Conservation (phyloP, 2,329 filamentous ascomycete species). For the Aureobasidium sp. region DNA sequence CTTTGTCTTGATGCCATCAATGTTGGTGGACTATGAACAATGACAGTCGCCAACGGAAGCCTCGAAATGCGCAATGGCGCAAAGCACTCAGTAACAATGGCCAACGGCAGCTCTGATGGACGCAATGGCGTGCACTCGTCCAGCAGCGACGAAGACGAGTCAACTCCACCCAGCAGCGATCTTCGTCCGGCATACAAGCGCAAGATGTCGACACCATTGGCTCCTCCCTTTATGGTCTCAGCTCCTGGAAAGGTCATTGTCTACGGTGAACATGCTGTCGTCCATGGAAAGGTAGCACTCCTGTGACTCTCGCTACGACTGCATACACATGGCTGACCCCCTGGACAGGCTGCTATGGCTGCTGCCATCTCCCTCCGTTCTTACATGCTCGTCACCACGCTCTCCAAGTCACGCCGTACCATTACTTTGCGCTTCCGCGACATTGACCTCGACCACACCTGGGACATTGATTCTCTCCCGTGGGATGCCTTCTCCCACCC, state of each 20-base stretch:
- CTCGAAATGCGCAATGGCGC: constrained; percentile 4
- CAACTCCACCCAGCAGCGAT: not conserved
- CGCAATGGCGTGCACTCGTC: not conserved
- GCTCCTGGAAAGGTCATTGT: constrained; percentile 97
- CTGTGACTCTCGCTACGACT: not conserved
- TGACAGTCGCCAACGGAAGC: not conserved
- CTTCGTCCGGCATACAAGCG: not conserved
- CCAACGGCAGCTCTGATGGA: not conserved
- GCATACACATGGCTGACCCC: not conserved
- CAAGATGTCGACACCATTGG: constrained; percentile 14
- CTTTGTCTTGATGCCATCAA: not conserved
- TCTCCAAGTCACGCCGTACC: constrained; percentile 84
- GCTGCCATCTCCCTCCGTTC: constrained; percentile 91
- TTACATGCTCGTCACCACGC: constrained; percentile 88
- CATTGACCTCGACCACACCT: constrained; percentile 80
- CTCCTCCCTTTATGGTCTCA: constrained; percentile 79
- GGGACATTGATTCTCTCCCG: constrained; percentile 86
- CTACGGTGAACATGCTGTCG: constrained; percentile 96
- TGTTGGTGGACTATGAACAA: not conserved
- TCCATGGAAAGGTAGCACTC: constrained; percentile 72
- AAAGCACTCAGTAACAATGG: not conserved
- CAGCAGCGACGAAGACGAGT: not conserved
- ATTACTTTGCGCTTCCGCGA: constrained; percentile 86
- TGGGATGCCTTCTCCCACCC: constrained; percentile 76
- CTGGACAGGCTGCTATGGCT: constrained; percentile 70